phyloP scores from a whole-genome alignment of 164 flowering plant genomes.

The Vitis rotundifolia region DNA sequence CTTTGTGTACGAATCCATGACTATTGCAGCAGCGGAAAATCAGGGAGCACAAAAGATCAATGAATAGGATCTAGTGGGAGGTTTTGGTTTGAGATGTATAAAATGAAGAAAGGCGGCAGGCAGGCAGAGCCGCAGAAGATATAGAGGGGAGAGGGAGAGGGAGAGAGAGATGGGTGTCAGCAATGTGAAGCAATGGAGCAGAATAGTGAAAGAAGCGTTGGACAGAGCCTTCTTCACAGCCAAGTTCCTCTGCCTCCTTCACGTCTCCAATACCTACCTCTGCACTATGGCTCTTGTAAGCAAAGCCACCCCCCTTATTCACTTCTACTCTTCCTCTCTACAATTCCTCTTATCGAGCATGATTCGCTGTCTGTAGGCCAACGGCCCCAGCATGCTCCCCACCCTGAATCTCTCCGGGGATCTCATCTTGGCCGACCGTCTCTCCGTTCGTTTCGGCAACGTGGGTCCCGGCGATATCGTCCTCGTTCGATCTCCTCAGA shows the following conservation, averaged over 20 bases:
- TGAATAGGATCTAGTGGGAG: too few relatives aligned
- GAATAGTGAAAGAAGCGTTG: slow-evolving; percentile 45
- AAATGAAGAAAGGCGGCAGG: neutral
- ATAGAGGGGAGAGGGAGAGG: neutral
- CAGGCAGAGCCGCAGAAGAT: neutral
- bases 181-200: slow-evolving; percentile 17
- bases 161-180: slow-evolving; percentile 10
- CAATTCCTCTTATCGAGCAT: neutral
- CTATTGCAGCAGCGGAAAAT: too few relatives aligned
- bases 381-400: slow-evolving; percentile 94
- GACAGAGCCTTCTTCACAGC: slow-evolving; percentile 21
- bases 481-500: slow-evolving; percentile 50
- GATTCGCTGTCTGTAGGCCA: slow-evolving; percentile 33
- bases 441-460: slow-evolving; percentile 45
- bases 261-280: slow-evolving; percentile 58
- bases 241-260: slow-evolving; percentile 51
- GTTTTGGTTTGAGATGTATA: too few relatives aligned
- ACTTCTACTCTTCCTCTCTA: neutral
- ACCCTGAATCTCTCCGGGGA: slow-evolving; percentile 53
- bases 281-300: slow-evolving; percentile 42
- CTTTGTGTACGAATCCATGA: too few relatives aligned
- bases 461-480: slow-evolving; percentile 63
- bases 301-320: neutral
- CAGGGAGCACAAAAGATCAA: too few relatives aligned
- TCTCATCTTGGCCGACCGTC: slow-evolving; percentile 46